phyloP scores from a whole-genome alignment of 345 rosid species.

The Lepidium sativum region DNA sequence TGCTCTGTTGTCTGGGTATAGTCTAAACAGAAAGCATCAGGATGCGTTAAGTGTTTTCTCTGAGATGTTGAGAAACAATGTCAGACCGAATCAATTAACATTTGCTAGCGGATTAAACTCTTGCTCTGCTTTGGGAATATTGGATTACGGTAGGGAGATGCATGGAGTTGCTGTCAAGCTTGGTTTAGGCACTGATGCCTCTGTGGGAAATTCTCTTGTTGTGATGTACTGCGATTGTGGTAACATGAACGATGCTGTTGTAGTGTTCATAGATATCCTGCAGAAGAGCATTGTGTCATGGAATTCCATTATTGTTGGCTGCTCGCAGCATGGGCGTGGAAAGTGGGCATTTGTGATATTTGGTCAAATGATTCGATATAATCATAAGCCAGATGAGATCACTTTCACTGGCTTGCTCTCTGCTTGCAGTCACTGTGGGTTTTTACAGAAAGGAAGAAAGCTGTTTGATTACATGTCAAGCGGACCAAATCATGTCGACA shows the following conservation, averaged over 20 bases:
- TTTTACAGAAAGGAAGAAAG: slow-evolving; percentile 50
- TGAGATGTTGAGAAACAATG: slow-evolving; percentile 39
- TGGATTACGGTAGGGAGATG: slow-evolving; percentile 60
- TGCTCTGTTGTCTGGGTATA: slow-evolving; percentile 53
- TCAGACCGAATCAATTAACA: slow-evolving; percentile 68
- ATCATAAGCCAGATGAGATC: slow-evolving; percentile 53
- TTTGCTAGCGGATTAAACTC: slow-evolving; percentile 58
- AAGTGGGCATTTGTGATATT: slow-evolving; percentile 42
- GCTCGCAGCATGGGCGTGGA: slow-evolving; percentile 65
- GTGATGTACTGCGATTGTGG: slow-evolving; percentile 60
- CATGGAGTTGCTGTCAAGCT: slow-evolving; percentile 46
- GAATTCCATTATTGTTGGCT: slow-evolving; percentile 58
- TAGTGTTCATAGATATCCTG: slow-evolving; percentile 34
- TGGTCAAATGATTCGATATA: slow-evolving; percentile 47
- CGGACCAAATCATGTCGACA: slow-evolving; percentile 13
- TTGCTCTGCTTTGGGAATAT: slow-evolving; percentile 50
- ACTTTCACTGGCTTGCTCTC: slow-evolving; percentile 77
- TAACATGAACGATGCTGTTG: slow-evolving; percentile 31
- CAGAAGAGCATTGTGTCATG: slow-evolving; percentile 54
- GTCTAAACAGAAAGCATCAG: slow-evolving; percentile 42
- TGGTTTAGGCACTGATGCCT: slow-evolving; percentile 45
- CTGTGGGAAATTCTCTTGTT: slow-evolving; percentile 59
- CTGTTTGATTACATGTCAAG: slow-evolving; percentile 42
- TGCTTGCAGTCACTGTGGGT: slow-evolving; percentile 68
- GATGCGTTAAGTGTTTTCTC: slow-evolving; percentile 43